These are phyloP conservation scores for Vitis labrusca DNA, from an alignment of 164 flowering plant genomes.

Conservation along the genomic window DNA sequence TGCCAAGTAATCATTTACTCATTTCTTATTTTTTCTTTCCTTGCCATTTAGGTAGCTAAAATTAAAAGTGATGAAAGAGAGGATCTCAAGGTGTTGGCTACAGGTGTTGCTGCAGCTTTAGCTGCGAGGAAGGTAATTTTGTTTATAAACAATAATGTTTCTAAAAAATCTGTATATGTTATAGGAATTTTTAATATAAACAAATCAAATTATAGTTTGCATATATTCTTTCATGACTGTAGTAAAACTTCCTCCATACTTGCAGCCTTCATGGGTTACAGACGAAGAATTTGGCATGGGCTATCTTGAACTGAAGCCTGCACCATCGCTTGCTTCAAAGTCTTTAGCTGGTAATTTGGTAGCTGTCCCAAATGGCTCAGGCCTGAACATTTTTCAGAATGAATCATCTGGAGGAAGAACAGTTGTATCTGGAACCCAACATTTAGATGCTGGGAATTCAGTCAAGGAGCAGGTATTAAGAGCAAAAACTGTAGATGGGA, in stretches of 20 bases:
- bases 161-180: too few relatives aligned
- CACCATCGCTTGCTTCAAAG: slow-evolving; percentile 57
- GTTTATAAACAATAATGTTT: too few relatives aligned
- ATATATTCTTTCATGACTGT: neutral
- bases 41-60: slow-evolving; percentile 71
- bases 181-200: too few relatives aligned
- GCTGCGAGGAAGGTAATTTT: slow-evolving; percentile 80
- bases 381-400: slow-evolving; percentile 36
- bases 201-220: neutral
- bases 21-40: neutral
- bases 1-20: neutral
- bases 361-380: slow-evolving; percentile 48
- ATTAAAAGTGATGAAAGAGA: slow-evolving; percentile 95
- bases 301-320: slow-evolving; percentile 75
- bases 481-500: slow-evolving; percentile 57
- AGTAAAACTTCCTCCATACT: neutral
- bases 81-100: slow-evolving; percentile 97
- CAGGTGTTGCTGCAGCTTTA: slow-evolving; percentile 97
- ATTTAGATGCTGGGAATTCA: slow-evolving; percentile 45
- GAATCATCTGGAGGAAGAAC: slow-evolving; percentile 50
- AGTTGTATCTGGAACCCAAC: slow-evolving; percentile 22
- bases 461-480: slow-evolving; percentile 50
- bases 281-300: slow-evolving; percentile 99
- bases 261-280: slow-evolving; percentile 92
- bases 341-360: slow-evolving; percentile 34